Evolutionary conservation across 2,329 filamentous ascomycete genomes (phyloP).

Genomic region (Colletotrichum camelliae): DNA sequence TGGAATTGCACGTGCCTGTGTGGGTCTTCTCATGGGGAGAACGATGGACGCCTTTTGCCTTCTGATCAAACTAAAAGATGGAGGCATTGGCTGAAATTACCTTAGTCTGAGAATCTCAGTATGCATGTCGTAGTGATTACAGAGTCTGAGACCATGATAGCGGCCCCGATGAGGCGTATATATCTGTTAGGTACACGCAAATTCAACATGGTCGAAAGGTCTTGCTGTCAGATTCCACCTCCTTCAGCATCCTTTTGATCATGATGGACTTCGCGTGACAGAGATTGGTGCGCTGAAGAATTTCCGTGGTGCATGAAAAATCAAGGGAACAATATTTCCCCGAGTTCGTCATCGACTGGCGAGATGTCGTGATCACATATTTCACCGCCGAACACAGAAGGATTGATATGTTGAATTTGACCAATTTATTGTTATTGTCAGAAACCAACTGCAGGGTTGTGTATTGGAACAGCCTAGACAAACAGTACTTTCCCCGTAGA

Average conservation of each 20-base stretch:
- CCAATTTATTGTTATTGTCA: background rate
- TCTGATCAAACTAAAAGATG: background rate
- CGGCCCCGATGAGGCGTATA: background rate
- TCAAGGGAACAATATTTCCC: background rate
- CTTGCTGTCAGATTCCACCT: background rate
- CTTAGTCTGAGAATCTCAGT: rapidly evolving
- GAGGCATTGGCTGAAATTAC: background rate
- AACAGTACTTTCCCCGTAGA: background rate
- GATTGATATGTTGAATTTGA: background rate
- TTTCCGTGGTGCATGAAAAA: background rate
- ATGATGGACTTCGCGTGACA: background rate
- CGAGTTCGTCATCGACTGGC: background rate
- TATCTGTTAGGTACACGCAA: background rate
- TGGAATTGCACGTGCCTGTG: background rate
- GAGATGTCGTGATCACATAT: background rate
- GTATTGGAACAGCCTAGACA: background rate
- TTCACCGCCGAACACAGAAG: background rate
- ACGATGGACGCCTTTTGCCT: background rate
- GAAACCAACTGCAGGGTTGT: rapidly evolving
- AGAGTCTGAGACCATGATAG: background rate
- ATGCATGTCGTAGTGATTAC: rapidly evolving
- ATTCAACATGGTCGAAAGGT: background rate
- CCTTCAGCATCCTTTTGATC: background rate
- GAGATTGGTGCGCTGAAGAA: background rate
- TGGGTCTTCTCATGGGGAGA: background rate